phyloP scores from a whole-genome alignment of 176 grass and related monocot species.

The Rhynchospora pubera region DNA sequence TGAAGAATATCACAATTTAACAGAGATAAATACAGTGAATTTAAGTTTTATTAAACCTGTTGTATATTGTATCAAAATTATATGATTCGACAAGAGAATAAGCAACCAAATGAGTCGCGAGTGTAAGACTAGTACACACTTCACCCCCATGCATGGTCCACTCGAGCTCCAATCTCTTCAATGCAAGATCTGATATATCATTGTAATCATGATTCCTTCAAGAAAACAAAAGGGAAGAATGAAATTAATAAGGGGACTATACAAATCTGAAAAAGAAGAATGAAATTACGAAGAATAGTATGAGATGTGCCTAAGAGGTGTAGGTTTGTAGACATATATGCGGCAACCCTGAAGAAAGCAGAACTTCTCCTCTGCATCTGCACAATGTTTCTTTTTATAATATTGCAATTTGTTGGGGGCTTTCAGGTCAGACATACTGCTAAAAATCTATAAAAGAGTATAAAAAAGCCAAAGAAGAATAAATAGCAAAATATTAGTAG shows the following conservation, averaged over 20 bases:
- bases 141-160: slow-evolving; percentile 87
- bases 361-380: slow-evolving; percentile 53
- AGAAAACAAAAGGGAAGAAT: slow-evolving; percentile 17
- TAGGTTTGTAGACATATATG: slow-evolving; percentile 46
- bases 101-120: slow-evolving; percentile 72
- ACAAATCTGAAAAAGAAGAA: slow-evolving; percentile 32
- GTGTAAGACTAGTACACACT: slow-evolving; percentile 51
- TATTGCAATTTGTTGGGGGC: slow-evolving; percentile 36
- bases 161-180: slow-evolving; percentile 67
- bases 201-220: slow-evolving; percentile 69
- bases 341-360: slow-evolving; percentile 78
- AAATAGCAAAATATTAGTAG: slow-evolving; percentile 16
- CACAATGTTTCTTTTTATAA: slow-evolving; percentile 69
- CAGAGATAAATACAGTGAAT: neutral
- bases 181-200: slow-evolving; percentile 66
- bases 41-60: slow-evolving; percentile 42
- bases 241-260: slow-evolving; percentile 16
- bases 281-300: slow-evolving; percentile 29
- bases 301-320: slow-evolving; percentile 55
- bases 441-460: slow-evolving; percentile 53
- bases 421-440: slow-evolving; percentile 47
- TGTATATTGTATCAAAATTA: slow-evolving; percentile 85
- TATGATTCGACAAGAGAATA: slow-evolving; percentile 50
- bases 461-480: slow-evolving; percentile 23
- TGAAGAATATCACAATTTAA: neutral